These are phyloP conservation scores for Gossypium schwendimanii DNA, from an alignment of 441 rosid species.

Conservation along the genomic window DNA sequence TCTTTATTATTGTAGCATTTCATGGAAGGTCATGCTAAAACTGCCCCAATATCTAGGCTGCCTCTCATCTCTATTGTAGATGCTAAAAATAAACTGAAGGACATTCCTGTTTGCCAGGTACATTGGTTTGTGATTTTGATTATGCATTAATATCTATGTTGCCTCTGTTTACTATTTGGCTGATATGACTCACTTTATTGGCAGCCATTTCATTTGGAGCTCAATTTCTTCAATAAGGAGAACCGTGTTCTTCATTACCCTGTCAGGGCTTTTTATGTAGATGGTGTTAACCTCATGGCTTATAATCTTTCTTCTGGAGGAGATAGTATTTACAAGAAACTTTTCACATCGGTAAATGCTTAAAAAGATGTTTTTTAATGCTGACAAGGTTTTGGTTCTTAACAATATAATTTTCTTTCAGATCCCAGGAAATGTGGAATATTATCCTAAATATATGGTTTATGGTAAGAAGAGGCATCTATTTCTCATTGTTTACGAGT, in stretches of 20 bases:
- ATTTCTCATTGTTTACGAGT: slow-evolving; percentile 85
- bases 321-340: slow-evolving; percentile 78
- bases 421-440: slow-evolving; percentile 88
- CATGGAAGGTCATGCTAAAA: slow-evolving; percentile 99
- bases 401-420: slow-evolving; percentile 33
- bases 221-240: slow-evolving; percentile 91
- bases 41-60: slow-evolving; percentile 82
- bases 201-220: slow-evolving; percentile 98
- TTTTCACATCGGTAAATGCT: slow-evolving; percentile 69
- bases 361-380: slow-evolving; percentile 10
- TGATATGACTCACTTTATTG: slow-evolving; percentile 23
- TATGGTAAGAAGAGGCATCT: slow-evolving; percentile 72
- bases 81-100: slow-evolving; percentile 73
- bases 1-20: slow-evolving; percentile 63
- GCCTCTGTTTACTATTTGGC: slow-evolving; percentile 10
- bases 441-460: slow-evolving; percentile 61
- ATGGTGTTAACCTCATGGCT: slow-evolving; percentile 83
- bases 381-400: slow-evolving; percentile 3
- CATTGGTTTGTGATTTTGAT: slow-evolving; percentile 19
- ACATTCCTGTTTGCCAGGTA: slow-evolving; percentile 91
- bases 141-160: slow-evolving; percentile 11
- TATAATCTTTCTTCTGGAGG: slow-evolving; percentile 85
- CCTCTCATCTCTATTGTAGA: slow-evolving; percentile 78
- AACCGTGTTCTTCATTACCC: slow-evolving; percentile 97
- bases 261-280: slow-evolving; percentile 83